Conservation (phyloP, 805 yeast genomes). For the Metschnikowia drakensbergensis region DNA sequence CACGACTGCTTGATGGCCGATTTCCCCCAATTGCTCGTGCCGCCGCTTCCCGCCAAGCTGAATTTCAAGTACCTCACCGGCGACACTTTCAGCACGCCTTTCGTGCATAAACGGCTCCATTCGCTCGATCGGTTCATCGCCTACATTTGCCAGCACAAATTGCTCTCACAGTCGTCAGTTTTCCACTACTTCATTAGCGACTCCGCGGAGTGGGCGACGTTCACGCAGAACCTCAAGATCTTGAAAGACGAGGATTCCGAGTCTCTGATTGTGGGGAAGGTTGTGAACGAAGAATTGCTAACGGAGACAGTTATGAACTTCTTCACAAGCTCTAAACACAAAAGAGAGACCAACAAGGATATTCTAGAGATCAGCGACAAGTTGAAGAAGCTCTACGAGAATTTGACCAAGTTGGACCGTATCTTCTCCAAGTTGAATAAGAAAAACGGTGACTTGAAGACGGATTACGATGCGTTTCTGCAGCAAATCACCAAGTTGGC, state of each 20-base stretch:
- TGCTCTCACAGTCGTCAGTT: slow-evolving; percentile 63
- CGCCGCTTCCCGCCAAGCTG: slow-evolving; percentile 92
- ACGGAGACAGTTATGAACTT: slow-evolving; percentile 92
- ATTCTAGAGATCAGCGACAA: slow-evolving; percentile 65
- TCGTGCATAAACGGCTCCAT: slow-evolving; percentile 76
- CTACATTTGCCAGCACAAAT: slow-evolving; percentile 72
- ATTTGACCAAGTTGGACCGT: slow-evolving; percentile 71
- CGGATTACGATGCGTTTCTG: slow-evolving; percentile 69
- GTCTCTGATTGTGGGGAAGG: slow-evolving; percentile 32
- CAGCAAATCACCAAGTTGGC: slow-evolving; percentile 67
- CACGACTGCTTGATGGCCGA: slow-evolving; percentile 73
- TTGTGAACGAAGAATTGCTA: slow-evolving; percentile 67
- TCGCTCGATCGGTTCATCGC: slow-evolving; percentile 74
- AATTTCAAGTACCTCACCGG: slow-evolving; percentile 91
- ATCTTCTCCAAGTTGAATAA: slow-evolving; percentile 69
- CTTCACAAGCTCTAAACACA: slow-evolving; percentile 64
- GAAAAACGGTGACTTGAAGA: slow-evolving; percentile 67
- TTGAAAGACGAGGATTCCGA: slow-evolving; percentile 16
- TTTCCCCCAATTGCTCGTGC: slow-evolving; percentile 80
- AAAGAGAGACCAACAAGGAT: slow-evolving; percentile 71
- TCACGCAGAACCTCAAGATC: slow-evolving; percentile 52
- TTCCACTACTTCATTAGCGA: slow-evolving; percentile 67
- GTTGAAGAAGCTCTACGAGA: slow-evolving; percentile 80
- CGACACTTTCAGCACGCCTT: slow-evolving; percentile 81
- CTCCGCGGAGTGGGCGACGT: slow-evolving; percentile 69